Percentiles rank a stretch among this genome's conserved stretches.
These are phyloP conservation scores for Diaporthe nobilis DNA, from an alignment of 2,329 filamentous ascomycete species.

Conservation along the genomic window DNA sequence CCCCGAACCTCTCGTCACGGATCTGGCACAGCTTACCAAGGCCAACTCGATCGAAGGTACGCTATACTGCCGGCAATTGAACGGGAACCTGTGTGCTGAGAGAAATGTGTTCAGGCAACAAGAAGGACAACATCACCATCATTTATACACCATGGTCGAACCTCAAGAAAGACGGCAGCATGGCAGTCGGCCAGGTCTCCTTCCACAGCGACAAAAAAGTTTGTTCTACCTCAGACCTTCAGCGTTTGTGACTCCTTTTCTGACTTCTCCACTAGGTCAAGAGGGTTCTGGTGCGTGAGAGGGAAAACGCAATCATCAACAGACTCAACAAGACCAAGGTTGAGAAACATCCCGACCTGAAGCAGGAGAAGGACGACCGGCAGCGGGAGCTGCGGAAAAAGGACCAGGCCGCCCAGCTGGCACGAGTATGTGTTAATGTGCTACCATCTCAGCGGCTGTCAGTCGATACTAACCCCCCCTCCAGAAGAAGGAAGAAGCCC, in stretches of 20 bases:
- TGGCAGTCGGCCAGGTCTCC: conserved; percentile 94
- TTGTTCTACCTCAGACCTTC: not conserved
- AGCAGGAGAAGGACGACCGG: conserved; percentile 84
- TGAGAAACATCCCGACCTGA: conserved; percentile 88
- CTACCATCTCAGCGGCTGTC: not conserved
- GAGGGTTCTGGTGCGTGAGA: conserved; percentile 81
- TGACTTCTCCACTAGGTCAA: conserved; percentile 70
- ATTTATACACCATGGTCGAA: conserved; percentile 99
- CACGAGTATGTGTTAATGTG: conserved; percentile 66
- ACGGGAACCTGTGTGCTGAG: not conserved
- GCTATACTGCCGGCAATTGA: conserved; percentile 34
- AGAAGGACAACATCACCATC: conserved; percentile 96
- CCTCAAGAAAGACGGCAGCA: conserved; percentile 93
- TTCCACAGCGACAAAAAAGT: conserved; percentile 89
- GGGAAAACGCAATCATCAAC: conserved; percentile 94
- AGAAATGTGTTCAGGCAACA: conserved; percentile 78
- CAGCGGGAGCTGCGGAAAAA: conserved; percentile 78
- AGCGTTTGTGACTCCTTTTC: not conserved
- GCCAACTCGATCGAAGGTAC: conserved; percentile 97
- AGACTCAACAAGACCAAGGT: conserved; percentile 97
- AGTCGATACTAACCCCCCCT: conserved; percentile 15
- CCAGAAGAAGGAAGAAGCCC: conserved; percentile 83
- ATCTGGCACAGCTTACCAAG: conserved; percentile 98
- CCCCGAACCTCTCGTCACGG: conserved; percentile 79
- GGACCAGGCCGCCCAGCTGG: conserved; percentile 75